Percentiles rank a stretch among this genome's conserved stretches.
Conservation (phyloP, 2,329 filamentous ascomycete species). For the Penicillium fuscoglaucum region DNA sequence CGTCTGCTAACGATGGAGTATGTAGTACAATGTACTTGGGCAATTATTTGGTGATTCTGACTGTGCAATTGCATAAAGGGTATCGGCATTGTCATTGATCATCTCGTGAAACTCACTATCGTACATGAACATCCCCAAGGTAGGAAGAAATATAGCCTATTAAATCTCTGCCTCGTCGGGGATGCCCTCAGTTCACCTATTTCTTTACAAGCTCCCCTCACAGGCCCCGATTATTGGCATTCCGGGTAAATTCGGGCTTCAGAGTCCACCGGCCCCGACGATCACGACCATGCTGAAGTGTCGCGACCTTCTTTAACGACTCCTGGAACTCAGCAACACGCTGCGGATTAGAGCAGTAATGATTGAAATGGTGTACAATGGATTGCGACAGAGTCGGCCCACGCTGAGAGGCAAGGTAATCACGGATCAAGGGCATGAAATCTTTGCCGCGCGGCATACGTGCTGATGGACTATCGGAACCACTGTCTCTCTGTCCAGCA, state of each 20-base stretch:
- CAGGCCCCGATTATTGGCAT: conserved; percentile 18
- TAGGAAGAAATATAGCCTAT: neutral
- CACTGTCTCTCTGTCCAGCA: neutral
- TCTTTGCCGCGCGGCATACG: conserved; percentile 55
- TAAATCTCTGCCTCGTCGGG: neutral
- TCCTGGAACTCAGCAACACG: conserved; percentile 78
- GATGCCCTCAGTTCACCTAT: neutral
- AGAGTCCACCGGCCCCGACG: conserved; percentile 59
- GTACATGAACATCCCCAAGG: neutral
- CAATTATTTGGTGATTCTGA: neutral
- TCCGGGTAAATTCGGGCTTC: conserved; percentile 55
- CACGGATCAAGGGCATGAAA: conserved; percentile 70
- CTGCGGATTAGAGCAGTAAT: conserved; percentile 67
- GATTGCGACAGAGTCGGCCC: conserved; percentile 79
- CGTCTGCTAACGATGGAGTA: neutral
- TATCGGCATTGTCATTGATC: conserved; percentile 3
- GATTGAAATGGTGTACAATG: conserved; percentile 86
- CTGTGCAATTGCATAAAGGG: neutral
- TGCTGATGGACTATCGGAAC: conserved; percentile 22
- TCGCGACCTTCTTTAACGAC: conserved; percentile 75
- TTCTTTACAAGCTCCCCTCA: neutral
- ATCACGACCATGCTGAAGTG: conserved; percentile 54
- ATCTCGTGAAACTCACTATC: conserved; percentile 6
- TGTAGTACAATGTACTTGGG: neutral
- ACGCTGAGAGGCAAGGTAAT: conserved; percentile 75